Evolutionary conservation across 768 basidiomycete genomes (phyloP), one percentile per base, ranked within the genome.

Genomic region (Hemileccinum impolitum): DNA sequence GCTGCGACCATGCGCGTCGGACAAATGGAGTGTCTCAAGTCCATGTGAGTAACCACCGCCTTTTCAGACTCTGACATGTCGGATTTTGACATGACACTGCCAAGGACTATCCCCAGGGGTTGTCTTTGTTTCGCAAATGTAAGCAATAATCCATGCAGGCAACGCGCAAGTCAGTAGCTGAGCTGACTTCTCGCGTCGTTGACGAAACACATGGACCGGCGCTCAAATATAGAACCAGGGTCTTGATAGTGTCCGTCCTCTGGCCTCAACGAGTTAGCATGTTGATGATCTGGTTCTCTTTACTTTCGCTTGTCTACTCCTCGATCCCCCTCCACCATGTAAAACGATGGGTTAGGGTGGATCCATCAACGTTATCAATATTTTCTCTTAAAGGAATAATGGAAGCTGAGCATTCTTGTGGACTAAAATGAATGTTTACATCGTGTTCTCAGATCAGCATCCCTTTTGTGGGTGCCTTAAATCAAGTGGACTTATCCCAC

Each of bases 1-100:
- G 2, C 32, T 32, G 23, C 23, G 3, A 3, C 23, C 23, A 30
- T 9, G 4, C n/a, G 6, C 17, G 35, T n/a, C 35, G 35, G 15
- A n/a, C 6, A 28, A 37, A n/a, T 3, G 43, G 47, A 45, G 59
- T 52, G 52, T 58, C 48, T 55, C 48, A 40, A 36, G 36, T 40
- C 31, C 37, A 43, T 51, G 43, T 17, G 34, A 28, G 31, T 30
- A 14, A 38, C 36, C n/a, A 23, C 19, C 10, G 40, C 45, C 52
- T 56, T 37, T 30, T 49, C 41, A 56, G 45, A 26, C 18, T 32
- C 36, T 23, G 41, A 43, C 45, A 43, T 45, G 37, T 41, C 36
- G 55, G 40, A 43, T 35, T 25, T 34, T 43, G 55, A 52, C 47
- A 37, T 44, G 37, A 45, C 26, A 40, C 42, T 12, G 28, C 39